phyloP scores from a whole-genome alignment of 106 monocot genomes.

The Apostasia shenzhenica region DNA sequence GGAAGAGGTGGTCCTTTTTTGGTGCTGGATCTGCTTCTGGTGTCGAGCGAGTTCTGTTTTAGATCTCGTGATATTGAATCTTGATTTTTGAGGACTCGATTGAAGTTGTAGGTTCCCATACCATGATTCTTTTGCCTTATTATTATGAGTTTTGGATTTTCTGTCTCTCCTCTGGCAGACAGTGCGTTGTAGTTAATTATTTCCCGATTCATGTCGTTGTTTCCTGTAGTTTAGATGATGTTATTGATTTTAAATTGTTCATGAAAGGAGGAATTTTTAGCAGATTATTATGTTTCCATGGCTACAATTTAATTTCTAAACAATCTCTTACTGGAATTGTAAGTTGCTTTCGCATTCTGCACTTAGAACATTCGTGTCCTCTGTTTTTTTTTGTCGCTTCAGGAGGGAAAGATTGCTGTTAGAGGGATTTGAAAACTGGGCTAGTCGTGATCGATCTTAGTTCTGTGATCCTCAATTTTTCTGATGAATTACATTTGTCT shows the following conservation, averaged over 20 bases:
- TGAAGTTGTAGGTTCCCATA: background rate
- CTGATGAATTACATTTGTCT: slow-evolving; percentile 12
- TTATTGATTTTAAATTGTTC: too few species aligned
- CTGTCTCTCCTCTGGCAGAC: background rate
- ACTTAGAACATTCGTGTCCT: background rate
- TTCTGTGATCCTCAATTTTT: slow-evolving; percentile 1
- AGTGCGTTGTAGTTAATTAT: background rate
- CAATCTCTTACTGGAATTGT: background rate
- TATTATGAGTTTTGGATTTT: background rate
- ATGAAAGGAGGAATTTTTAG: too few species aligned
- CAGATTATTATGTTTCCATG: too few species aligned
- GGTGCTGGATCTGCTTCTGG: background rate
- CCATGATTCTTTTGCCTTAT: background rate
- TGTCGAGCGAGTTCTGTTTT: background rate
- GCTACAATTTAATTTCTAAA: too few species aligned
- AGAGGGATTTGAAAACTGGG: background rate
- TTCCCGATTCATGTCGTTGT: too few species aligned
- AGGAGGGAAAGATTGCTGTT: background rate
- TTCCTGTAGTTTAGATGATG: too few species aligned
- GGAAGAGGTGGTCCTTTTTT: background rate
- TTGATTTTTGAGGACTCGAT: background rate
- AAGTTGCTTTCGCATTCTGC: too few species aligned
- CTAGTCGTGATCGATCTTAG: slow-evolving; percentile 10
- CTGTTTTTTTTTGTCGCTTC: background rate
- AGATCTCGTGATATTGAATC: background rate